phyloP scores from a whole-genome alignment of 805 yeast genomes.

The Clavispora asparagi region DNA sequence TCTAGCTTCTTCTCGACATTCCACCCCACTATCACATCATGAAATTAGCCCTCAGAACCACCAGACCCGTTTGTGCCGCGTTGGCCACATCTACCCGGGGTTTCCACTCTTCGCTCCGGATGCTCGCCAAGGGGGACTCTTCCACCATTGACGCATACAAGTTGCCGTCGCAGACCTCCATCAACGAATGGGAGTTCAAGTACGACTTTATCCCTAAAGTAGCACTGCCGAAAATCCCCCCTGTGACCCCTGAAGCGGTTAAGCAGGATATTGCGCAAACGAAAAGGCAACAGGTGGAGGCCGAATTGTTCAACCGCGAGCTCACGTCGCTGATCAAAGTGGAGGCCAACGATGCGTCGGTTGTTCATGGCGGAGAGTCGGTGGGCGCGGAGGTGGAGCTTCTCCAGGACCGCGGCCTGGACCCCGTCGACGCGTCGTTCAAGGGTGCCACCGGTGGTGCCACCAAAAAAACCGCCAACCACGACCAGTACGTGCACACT shows the following conservation, averaged over 20 bases:
- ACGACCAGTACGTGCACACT: constrained; percentile 36
- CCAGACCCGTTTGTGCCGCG: constrained; percentile 4
- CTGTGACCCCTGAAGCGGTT: constrained; percentile 44
- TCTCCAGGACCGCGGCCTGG: constrained; percentile 33
- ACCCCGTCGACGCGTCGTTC: constrained; percentile 28
- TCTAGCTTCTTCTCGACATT: no score
- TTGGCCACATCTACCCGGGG: neutral
- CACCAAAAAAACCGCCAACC: constrained; percentile 27
- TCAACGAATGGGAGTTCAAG: constrained; percentile 47
- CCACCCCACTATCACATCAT: neutral
- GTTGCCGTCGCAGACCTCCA: constrained; percentile 42
- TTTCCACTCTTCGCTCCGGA: neutral
- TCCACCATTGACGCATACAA: constrained; percentile 56
- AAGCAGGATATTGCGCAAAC: constrained; percentile 44
- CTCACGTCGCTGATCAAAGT: constrained; percentile 33
- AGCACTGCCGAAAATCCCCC: constrained; percentile 38
- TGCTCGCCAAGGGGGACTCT: constrained; percentile 48
- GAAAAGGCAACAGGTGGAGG: constrained; percentile 32
- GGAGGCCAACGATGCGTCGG: constrained; percentile 39
- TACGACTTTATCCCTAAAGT: constrained; percentile 41
- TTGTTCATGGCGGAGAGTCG: constrained; percentile 39
- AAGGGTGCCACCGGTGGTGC: constrained; percentile 10
- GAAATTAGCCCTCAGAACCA: neutral
- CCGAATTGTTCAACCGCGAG: constrained; percentile 32
- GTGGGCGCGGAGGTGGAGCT: constrained; percentile 35